Conservation (phyloP, 2,329 filamentous ascomycete genomes). For the Epichloe festucae region DNA sequence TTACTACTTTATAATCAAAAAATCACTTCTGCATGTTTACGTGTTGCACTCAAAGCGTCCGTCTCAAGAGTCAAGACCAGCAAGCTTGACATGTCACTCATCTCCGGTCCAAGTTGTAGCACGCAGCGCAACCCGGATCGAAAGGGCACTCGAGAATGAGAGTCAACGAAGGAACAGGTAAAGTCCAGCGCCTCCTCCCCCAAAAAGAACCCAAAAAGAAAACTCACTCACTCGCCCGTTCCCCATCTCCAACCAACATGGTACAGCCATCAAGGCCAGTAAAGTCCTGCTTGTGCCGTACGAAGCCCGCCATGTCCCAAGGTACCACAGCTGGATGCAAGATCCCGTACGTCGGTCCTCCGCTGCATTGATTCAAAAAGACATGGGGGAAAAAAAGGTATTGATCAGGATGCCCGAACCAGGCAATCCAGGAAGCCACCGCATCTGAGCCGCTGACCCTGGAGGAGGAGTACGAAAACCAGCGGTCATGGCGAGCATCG, state of each 20-base stretch:
- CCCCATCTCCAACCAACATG: background rate
- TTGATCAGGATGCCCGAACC: background rate
- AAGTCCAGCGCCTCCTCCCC: slow-evolving; percentile 1
- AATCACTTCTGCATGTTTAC: no score
- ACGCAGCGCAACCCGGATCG: background rate
- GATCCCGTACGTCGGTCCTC: slow-evolving; percentile 39
- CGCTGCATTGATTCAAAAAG: slow-evolving; percentile 4
- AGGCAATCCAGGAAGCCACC: slow-evolving; percentile 71
- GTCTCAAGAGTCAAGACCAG: no score
- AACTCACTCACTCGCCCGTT: background rate
- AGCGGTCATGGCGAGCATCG: slow-evolving; percentile 71
- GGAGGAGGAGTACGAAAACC: slow-evolving; percentile 79
- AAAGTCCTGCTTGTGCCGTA: slow-evolving; percentile 72
- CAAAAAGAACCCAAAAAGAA: no score
- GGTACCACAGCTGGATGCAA: slow-evolving; percentile 88
- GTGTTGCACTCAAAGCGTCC: no score
- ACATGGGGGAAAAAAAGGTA: slow-evolving; percentile 6
- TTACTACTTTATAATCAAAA: no score
- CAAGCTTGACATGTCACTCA: background rate
- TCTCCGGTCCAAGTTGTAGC: no score
- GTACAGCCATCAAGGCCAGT: slow-evolving; percentile 51
- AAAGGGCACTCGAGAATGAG: slow-evolving; percentile 22
- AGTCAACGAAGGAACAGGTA: slow-evolving; percentile 32
- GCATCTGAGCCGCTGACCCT: slow-evolving; percentile 76
- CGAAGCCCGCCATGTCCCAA: slow-evolving; percentile 63